Base-by-base conservation (phyloP, 192 early-diverging fungal species). In the Endogone sp. region DNA sequence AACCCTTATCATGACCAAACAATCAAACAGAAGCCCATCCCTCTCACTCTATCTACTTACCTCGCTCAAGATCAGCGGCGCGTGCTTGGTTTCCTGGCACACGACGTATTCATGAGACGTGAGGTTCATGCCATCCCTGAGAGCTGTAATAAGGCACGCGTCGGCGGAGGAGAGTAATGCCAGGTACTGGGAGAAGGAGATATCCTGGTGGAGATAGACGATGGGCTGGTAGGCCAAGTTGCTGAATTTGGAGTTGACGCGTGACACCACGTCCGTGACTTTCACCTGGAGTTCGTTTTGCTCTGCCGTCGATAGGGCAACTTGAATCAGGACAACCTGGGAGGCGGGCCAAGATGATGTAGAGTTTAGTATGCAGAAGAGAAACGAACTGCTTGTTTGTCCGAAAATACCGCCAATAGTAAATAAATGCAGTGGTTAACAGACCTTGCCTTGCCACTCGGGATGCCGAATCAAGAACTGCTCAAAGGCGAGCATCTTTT, bases 91-190 rank as follows among this genome's bases (percentile, higher is more conserved):
- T 62, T 91, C 85, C 72, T 98, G 96, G 73, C 94, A 96, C 20
- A 96, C 86, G 56, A 96, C 90, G 77, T 90, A 97, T 76, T 97
- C 95, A 67, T 98, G 96, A 3, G 90, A 92, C 2, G 94, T 97
- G 29, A 95, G 86, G 78, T 98, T 98, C 97, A 99, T 98, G 29
- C 96, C 97, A 69, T 99, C 97, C 24, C 97, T 88, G 24, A 98
- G 80, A 32, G 92, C 85, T 1, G 95, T 96, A 37, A 98, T 94
- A 10, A 99, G 77, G 65, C 91, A 94, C 20, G 91, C 84, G 70
- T 98, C 94, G 2, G 97, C 97, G 2, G 89, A 84, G 20, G 87
- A 89, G 24, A 99, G 77, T 32, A 99, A 82, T 0, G 94, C 95
- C 56, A 91, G 82, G 70, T 98, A 99, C 68, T 99, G 94, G 65